Evolutionary conservation across 1,139 yeast species (phyloP).

Genomic region (Pneumocystis oryctolagi): DNA sequence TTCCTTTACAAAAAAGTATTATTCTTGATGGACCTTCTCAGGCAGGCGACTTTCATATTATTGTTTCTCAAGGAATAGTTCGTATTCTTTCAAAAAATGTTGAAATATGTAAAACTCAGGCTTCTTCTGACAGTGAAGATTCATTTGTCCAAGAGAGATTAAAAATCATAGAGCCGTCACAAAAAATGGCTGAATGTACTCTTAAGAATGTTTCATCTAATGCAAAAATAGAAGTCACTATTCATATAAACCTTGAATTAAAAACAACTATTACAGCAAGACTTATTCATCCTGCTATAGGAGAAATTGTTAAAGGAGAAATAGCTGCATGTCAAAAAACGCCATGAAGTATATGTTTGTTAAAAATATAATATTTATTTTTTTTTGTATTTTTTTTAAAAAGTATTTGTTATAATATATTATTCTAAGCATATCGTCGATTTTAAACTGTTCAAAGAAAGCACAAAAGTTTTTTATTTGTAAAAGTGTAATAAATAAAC

Average conservation of each 20-base stretch:
- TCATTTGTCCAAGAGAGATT: conserved; percentile 67
- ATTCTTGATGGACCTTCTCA: conserved; percentile 39
- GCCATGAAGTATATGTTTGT: not conserved
- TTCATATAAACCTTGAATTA: conserved; percentile 76
- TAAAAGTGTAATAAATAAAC: not conserved
- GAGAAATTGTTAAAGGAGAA: not conserved
- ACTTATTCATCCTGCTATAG: conserved; percentile 30
- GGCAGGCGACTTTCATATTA: conserved; percentile 46
- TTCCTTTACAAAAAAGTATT: conserved; percentile 73
- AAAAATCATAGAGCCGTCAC: conserved; percentile 50
- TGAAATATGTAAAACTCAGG: conserved; percentile 12
- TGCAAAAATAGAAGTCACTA: conserved; percentile 56
- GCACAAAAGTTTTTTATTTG: not conserved
- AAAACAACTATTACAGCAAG: conserved; percentile 71
- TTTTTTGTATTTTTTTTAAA: not conserved
- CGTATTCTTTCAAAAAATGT: conserved; percentile 8
- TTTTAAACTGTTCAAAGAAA: too few species aligned
- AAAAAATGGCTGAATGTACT: conserved; percentile 60
- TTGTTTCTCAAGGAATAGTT: conserved; percentile 57
- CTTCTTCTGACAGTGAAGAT: conserved; percentile 38
- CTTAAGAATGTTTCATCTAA: conserved; percentile 54
- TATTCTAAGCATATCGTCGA: too few species aligned
- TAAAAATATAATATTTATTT: not conserved
- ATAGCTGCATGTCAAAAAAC: not conserved
- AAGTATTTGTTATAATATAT: not conserved